phyloP scores from a whole-genome alignment of 192 early-diverging fungal genomes.

The Mortierella hygrophila region DNA sequence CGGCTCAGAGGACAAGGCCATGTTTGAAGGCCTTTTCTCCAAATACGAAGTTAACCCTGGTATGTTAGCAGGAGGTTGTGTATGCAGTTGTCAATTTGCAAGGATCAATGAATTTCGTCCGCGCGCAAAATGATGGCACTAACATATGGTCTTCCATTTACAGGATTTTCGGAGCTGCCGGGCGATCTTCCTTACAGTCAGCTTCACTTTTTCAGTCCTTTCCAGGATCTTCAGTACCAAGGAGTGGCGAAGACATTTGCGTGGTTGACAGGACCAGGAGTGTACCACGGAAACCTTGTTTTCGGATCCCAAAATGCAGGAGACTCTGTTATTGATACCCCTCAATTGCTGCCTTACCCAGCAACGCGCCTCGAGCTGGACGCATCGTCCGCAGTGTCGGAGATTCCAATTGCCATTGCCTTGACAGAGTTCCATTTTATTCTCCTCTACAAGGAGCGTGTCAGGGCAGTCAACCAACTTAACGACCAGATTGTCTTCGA shows the following conservation, averaged over 20 bases:
- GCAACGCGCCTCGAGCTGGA: slow-evolving; percentile 57
- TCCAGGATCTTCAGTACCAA: slow-evolving; percentile 74
- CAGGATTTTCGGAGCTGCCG: slow-evolving; percentile 71
- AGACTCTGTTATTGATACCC: slow-evolving; percentile 86
- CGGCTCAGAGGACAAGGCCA: slow-evolving; percentile 66
- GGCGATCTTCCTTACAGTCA: slow-evolving; percentile 68
- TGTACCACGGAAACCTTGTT: slow-evolving; percentile 87
- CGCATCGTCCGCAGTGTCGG: slow-evolving; percentile 42
- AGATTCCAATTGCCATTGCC: slow-evolving; percentile 81
- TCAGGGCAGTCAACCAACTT: slow-evolving; percentile 84
- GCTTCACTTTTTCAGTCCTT: slow-evolving; percentile 78
- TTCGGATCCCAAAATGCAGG: slow-evolving; percentile 80
- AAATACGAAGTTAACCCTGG: slow-evolving; percentile 77
- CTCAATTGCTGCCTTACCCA: slow-evolving; percentile 88
- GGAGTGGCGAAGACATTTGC: slow-evolving; percentile 84
- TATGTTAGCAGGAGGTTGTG: slow-evolving; percentile 25
- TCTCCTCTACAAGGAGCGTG: slow-evolving; percentile 81
- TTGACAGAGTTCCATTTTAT: slow-evolving; percentile 93
- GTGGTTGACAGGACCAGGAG: slow-evolving; percentile 92
- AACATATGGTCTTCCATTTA: neutral
- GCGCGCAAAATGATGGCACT: neutral
- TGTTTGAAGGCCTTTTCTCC: slow-evolving; percentile 85
- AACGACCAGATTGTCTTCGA: slow-evolving; percentile 89
- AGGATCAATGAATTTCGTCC: neutral
- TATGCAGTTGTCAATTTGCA: neutral